Percentiles rank a stretch among this genome's conserved stretches.
Evolutionary conservation across 1,284 basidiomycete species (phyloP).

Genomic region (Apiotrichum akiyoshidainum): DNA sequence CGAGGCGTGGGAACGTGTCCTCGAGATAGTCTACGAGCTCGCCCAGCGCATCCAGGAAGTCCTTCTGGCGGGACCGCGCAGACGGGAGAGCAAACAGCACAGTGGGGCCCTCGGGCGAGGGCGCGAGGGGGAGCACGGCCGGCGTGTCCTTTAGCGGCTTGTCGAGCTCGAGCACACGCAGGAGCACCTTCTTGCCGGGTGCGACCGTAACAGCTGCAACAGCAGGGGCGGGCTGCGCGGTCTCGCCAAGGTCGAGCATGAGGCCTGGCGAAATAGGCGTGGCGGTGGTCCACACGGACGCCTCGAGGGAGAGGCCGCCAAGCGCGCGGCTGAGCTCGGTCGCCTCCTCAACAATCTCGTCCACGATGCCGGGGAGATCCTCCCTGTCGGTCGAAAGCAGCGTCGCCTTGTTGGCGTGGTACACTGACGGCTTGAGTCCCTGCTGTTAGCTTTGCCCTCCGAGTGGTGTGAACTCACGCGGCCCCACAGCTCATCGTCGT

Average conservation of each 20-base stretch:
- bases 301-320: neutral
- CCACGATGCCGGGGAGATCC: conserved; percentile 36
- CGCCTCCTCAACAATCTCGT: conserved; percentile 22
- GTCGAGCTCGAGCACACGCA: conserved; percentile 29
- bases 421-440: conserved; percentile 43
- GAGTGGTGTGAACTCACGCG: conserved; percentile 25
- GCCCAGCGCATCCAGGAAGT: conserved; percentile 19
- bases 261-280: conserved; percentile 18
- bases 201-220: neutral
- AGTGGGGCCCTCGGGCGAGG: neutral
- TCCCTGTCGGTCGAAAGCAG: conserved; percentile 36
- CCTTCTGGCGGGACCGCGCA: conserved; percentile 27
- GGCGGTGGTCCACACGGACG: neutral
- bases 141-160: conserved; percentile 22
- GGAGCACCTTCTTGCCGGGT: neutral
- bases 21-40: conserved; percentile 17
- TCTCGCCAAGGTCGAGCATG: conserved; percentile 30
- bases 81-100: conserved; percentile 23
- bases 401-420: conserved; percentile 32
- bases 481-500: conserved; percentile 52
- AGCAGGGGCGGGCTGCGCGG: neutral
- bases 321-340: neutral
- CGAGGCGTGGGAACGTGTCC: neutral
- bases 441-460: conserved; percentile 13
- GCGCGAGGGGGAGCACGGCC: conserved; percentile 6